These are phyloP conservation scores for Paecilomyces formosus DNA, from an alignment of 2,329 filamentous ascomycete species.

Conservation along the genomic window DNA sequence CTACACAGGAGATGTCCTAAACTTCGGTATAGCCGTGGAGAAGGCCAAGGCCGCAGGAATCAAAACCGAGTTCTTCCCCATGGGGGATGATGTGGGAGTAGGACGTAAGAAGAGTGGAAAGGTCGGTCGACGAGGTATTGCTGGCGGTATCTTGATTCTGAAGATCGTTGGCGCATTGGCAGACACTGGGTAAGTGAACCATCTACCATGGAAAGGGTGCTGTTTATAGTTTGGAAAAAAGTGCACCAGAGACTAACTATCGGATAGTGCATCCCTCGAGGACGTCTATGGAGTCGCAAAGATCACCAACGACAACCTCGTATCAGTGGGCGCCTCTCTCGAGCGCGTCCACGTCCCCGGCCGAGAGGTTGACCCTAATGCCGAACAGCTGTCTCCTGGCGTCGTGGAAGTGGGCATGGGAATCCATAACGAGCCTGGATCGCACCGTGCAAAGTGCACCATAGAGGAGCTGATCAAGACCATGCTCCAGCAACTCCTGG, in stretches of 20 bases:
- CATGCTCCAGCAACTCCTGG: slow-evolving; percentile 60
- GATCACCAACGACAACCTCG: slow-evolving; percentile 65
- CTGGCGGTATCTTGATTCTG: slow-evolving; percentile 82
- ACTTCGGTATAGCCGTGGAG: slow-evolving; percentile 90
- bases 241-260: slow-evolving; percentile 2
- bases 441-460: slow-evolving; percentile 42
- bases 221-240: not conserved
- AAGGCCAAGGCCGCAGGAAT: slow-evolving; percentile 77
- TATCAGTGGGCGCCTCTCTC: slow-evolving; percentile 78
- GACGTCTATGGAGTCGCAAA: slow-evolving; percentile 68
- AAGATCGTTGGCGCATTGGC: slow-evolving; percentile 85
- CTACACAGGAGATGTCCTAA: slow-evolving; percentile 82
- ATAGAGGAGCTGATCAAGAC: slow-evolving; percentile 47
- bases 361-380: slow-evolving; percentile 46
- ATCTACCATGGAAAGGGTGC: not conserved
- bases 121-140: slow-evolving; percentile 83
- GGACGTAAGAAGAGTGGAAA: slow-evolving; percentile 78
- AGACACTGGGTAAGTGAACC: slow-evolving; percentile 50
- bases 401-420: slow-evolving; percentile 67
- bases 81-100: slow-evolving; percentile 87
- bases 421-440: slow-evolving; percentile 60
- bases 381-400: slow-evolving; percentile 42
- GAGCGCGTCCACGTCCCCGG: slow-evolving; percentile 93
- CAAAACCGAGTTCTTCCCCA: slow-evolving; percentile 79
- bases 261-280: slow-evolving; percentile 46